Percentiles rank a stretch among this genome's conserved stretches.
Evolutionary conservation across 2,329 filamentous ascomycete species (phyloP).

Genomic region (Metarhizium guizhouense): DNA sequence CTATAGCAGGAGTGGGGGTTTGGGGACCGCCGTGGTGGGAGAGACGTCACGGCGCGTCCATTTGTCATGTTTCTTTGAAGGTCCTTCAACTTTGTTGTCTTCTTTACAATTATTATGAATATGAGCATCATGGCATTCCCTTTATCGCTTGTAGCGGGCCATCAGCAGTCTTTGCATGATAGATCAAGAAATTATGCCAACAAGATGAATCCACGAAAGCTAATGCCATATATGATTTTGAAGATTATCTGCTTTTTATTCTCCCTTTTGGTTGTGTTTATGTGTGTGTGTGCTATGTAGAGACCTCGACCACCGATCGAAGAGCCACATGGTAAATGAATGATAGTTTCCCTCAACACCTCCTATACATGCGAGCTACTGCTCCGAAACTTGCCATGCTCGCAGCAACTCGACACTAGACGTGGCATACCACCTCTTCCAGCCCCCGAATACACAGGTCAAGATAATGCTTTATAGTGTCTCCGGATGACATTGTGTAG

Average conservation of each 20-base stretch:
- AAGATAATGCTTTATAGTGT: neutral
- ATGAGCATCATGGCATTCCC: slow-evolving; percentile 14
- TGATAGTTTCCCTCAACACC: slow-evolving; percentile 4
- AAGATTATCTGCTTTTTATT: neutral
- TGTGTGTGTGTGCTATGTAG: neutral
- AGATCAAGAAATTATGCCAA: neutral
- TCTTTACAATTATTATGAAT: slow-evolving; percentile 14
- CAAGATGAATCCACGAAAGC: neutral
- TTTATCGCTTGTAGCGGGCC: neutral
- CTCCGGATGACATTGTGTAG: neutral
- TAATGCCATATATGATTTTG: neutral
- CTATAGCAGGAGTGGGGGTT: slow-evolving; percentile 22
- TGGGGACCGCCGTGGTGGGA: slow-evolving; percentile 43
- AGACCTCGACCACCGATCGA: neutral
- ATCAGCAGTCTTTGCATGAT: slow-evolving; percentile 7
- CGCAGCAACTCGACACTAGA: neutral
- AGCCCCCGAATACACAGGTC: neutral
- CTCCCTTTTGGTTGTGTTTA: neutral
- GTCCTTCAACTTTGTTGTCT: slow-evolving; percentile 3
- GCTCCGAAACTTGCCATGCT: neutral
- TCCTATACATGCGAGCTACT: slow-evolving; percentile 2
- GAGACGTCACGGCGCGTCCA: slow-evolving; percentile 47
- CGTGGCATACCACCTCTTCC: neutral
- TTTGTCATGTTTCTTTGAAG: slow-evolving; percentile 5
- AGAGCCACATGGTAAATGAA: neutral